Percentiles rank a stretch among this genome's conserved stretches.
phyloP scores from a whole-genome alignment of 2,329 filamentous ascomycete genomes.

The Clonostachys rhizophaga region DNA sequence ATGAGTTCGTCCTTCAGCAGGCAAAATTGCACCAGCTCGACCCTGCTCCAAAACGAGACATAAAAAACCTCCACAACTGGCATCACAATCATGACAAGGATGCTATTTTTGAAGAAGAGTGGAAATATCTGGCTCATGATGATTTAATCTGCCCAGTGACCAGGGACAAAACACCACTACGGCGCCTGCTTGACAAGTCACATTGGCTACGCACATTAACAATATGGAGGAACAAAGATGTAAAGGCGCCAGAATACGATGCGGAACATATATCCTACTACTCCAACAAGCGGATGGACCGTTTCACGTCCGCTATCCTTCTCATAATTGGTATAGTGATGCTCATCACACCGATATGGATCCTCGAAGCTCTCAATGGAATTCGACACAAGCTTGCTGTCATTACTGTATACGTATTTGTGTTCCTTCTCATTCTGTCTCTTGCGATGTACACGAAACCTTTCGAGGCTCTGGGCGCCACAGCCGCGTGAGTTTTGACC shows the following conservation, averaged over 20 bases:
- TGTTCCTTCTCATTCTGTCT: slow-evolving; percentile 6
- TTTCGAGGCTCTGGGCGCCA: slow-evolving; percentile 9
- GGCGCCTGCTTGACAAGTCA: slow-evolving; percentile 4
- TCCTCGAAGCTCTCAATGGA: slow-evolving; percentile 11
- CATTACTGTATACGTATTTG: slow-evolving; percentile 20
- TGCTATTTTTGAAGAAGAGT: no score
- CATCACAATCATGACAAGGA: slow-evolving; percentile 10
- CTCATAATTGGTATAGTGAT: slow-evolving; percentile 15
- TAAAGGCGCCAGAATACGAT: neutral
- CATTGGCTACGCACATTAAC: neutral
- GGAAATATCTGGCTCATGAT: no score
- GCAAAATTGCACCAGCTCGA: slow-evolving; percentile 7
- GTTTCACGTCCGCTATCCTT: slow-evolving; percentile 13
- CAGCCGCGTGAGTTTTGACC: slow-evolving; percentile 11
- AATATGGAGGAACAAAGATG: neutral
- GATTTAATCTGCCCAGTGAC: slow-evolving; percentile 12
- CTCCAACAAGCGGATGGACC: slow-evolving; percentile 11
- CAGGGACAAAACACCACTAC: slow-evolving; percentile 5
- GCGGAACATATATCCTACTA: slow-evolving; percentile 2
- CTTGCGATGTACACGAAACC: slow-evolving; percentile 8
- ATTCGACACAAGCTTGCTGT: slow-evolving; percentile 14
- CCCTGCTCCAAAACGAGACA: slow-evolving; percentile 8
- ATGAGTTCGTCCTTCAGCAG: slow-evolving; percentile 15
- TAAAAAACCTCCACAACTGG: slow-evolving; percentile 15
- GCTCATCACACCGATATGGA: slow-evolving; percentile 24